Percentiles rank a stretch among this genome's conserved stretches.
phyloP scores from a whole-genome alignment of 169 alveolate genomes.

The Amoebophrya sp. region DNA sequence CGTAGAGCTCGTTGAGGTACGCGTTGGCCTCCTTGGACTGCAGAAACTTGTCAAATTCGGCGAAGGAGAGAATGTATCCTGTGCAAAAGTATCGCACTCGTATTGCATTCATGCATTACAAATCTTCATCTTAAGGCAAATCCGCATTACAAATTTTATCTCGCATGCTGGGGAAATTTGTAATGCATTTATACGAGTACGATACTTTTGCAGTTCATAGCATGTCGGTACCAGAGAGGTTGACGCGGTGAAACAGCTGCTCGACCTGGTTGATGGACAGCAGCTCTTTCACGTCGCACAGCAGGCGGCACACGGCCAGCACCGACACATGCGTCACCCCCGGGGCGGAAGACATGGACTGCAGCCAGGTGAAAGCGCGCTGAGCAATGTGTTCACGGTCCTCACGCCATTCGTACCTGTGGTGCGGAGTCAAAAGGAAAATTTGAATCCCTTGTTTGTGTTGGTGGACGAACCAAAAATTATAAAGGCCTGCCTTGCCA shows the following conservation, averaged over 20 bases:
- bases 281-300: not conserved
- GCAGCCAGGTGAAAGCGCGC: not conserved
- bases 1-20: not conserved
- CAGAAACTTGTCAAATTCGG: not conserved
- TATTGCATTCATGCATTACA: no score
- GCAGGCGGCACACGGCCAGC: not conserved
- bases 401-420: slow-evolving; percentile 11
- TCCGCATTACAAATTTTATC: no score
- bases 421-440: no score
- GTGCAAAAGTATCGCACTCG: no score
- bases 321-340: not conserved
- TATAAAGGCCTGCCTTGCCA: no score
- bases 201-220: no score
- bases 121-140: no score
- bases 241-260: not conserved
- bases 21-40: not conserved
- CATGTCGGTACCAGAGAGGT: not conserved
- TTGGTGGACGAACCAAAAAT: no score
- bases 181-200: no score
- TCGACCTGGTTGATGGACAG: not conserved
- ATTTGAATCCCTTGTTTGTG: no score
- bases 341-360: not conserved
- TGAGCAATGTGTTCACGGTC: not conserved
- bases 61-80: not conserved
- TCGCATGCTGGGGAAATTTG: no score